Evolutionary conservation across 108 stramenopile genomes (phyloP), one percentile per base, ranked within the genome.

Genomic region (Asterionellopsis glacialis): DNA sequence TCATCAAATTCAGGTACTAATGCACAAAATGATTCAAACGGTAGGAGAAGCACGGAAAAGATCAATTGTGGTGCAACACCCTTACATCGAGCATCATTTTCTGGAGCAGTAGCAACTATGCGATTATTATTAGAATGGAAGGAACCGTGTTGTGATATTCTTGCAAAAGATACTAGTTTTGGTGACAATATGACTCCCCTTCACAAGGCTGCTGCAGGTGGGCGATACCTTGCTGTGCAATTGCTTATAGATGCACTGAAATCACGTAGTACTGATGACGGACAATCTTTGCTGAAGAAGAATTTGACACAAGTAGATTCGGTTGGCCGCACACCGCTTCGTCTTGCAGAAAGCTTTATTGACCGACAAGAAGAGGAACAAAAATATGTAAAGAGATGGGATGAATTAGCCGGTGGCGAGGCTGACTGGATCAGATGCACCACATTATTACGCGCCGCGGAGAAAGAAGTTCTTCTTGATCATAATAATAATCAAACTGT

Each of bases 131-230:
- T 93, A 27, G 67, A 72, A 11, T 25, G 61, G 45, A 50, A 33
- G 28, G 22, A 25, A 68, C 64, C 57, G 0, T 59, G 65, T 18
- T 33, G 33, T 33, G 56, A 88, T 70, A 41, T 93, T 22, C 61
- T 85, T 0, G 81, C 83, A 0, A 68, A 49, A 59, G 92, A 93
- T 66, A 53, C 57, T 14, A 84, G 82, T 42, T 93, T 88, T 79
- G 84, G 83, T 1, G 92, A 93, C 67, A 42, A 62, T 55, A 65
- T 60, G 21, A 90, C 88, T 18, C 85, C 92, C 26, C 63, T 93
- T 16, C 92, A 93, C 68, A 93, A 93, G 59, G 92, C 92, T 24
- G 84, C 73, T 23, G 80, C 84, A 0, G 92, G 92, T 40, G 92
- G 92, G 0, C 67, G 92, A 24, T 81, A 77, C 44, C 23, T 90